These are phyloP conservation scores for Circinella minor DNA, from an alignment of 371 early-diverging fungal genomes.

Conservation along the genomic window DNA sequence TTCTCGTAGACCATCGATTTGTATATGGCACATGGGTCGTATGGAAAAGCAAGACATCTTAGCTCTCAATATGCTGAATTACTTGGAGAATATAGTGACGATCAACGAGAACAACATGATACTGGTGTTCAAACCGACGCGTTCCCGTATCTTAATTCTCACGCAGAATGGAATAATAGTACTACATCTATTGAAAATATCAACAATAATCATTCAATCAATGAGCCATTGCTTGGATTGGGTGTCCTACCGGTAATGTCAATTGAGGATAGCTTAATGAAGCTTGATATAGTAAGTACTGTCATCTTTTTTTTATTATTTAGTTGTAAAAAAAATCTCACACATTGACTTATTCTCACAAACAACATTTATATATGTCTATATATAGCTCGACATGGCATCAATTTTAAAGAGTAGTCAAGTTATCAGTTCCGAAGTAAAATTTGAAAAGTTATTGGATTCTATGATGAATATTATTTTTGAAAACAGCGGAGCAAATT, in stretches of 20 bases:
- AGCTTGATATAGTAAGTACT: conserved; percentile 44
- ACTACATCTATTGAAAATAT: conserved; percentile 22
- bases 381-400: conserved; percentile 36
- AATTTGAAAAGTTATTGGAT: conserved; percentile 42
- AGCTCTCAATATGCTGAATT: conserved; percentile 24
- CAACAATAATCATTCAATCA: conserved; percentile 21
- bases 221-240: conserved; percentile 23
- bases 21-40: conserved; percentile 36
- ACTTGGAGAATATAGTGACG: conserved; percentile 33
- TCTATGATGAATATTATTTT: conserved; percentile 51
- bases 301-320: background rate
- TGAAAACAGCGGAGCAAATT: conserved; percentile 52
- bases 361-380: background rate
- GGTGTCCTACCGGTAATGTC: conserved; percentile 39
- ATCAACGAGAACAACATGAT: conserved; percentile 34
- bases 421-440: conserved; percentile 52
- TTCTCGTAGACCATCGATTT: conserved; percentile 27
- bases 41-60: conserved; percentile 48
- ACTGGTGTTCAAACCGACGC: conserved; percentile 48
- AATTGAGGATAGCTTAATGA: conserved; percentile 18
- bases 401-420: conserved; percentile 53
- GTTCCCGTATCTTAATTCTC: conserved; percentile 40
- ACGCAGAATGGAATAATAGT: conserved; percentile 44
- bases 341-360: conserved; percentile 32
- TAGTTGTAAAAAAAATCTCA: background rate